phyloP scores from a whole-genome alignment of 2,329 filamentous ascomycete species.

The Fusarium sp. region DNA sequence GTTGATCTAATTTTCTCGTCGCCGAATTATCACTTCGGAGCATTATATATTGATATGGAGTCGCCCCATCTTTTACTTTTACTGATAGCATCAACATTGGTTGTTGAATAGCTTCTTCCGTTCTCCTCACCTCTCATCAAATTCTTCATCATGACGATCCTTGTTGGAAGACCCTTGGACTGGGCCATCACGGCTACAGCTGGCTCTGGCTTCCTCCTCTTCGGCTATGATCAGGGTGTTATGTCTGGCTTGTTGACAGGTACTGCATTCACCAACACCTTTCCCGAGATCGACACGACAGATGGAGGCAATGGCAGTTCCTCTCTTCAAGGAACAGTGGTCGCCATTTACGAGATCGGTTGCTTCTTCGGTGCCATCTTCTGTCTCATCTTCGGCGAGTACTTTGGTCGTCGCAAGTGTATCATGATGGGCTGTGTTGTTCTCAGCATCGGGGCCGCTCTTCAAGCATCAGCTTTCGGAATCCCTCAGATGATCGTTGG shows the following conservation, averaged over 20 bases:
- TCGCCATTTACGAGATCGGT: conserved; percentile 59
- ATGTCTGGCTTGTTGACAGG: conserved; percentile 49
- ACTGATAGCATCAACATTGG: background rate
- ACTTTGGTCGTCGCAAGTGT: conserved; percentile 53
- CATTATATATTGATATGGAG: conserved; percentile 30
- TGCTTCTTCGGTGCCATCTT: conserved; percentile 59
- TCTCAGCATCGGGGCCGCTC: conserved; percentile 54
- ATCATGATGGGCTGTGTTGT: conserved; percentile 53
- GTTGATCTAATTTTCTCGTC: background rate
- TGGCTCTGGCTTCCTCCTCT: conserved; percentile 51
- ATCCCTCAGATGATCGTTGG: conserved; percentile 57
- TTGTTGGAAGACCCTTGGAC: conserved; percentile 49
- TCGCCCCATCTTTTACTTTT: conserved; percentile 4
- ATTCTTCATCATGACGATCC: conserved; percentile 30
- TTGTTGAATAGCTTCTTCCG: conserved; percentile 15
- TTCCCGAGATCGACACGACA: conserved; percentile 51
- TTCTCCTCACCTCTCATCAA: background rate
- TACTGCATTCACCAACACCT: conserved; percentile 45
- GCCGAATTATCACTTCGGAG: background rate
- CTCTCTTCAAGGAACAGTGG: conserved; percentile 56
- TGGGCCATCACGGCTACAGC: conserved; percentile 51
- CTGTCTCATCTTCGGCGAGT: conserved; percentile 53
- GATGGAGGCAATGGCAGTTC: conserved; percentile 51
- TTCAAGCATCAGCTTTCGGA: conserved; percentile 53
- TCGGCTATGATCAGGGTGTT: conserved; percentile 48